A percentile compares a stretch with the other conserved stretches of the same genome.
These are phyloP conservation scores for Aschersonia sp. DNA, from an alignment of 2,329 filamentous ascomycete species.

Conservation along the genomic window DNA sequence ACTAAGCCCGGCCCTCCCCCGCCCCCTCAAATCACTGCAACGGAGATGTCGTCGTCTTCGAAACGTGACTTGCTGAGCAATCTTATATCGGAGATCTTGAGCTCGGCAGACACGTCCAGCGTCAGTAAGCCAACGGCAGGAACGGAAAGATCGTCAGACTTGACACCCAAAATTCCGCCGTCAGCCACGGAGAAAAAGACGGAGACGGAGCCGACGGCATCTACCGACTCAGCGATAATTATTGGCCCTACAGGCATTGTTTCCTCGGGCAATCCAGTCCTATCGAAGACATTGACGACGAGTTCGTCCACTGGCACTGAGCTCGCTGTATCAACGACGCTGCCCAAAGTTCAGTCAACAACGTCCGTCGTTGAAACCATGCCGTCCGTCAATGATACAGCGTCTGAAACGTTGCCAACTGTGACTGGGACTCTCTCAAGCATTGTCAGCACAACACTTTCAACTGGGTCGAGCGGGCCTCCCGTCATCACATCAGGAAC, in stretches of 20 bases:
- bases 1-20: slow-evolving; percentile 13
- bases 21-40: slow-evolving; percentile 7
- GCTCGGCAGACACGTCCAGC: neutral
- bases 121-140: too few species aligned
- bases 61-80: slow-evolving; percentile 8
- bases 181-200: neutral
- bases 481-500: too few species aligned
- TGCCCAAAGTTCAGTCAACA: neutral
- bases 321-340: neutral
- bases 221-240: slow-evolving; percentile 8
- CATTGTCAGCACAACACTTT: too few species aligned
- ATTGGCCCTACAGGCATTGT: slow-evolving; percentile 15
- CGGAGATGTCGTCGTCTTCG: slow-evolving; percentile 3
- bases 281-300: too few species aligned
- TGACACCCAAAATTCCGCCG: too few species aligned
- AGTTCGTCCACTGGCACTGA: too few species aligned
- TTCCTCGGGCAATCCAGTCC: neutral
- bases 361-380: neutral
- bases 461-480: too few species aligned
- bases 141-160: too few species aligned
- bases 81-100: slow-evolving; percentile 11
- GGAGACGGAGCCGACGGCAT: neutral
- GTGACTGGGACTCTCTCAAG: too few species aligned
- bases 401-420: too few species aligned
- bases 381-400: neutral